A percentile compares a stretch with the other conserved stretches of the same genome.
These are phyloP conservation scores for Eremochloa ophiuroides DNA, from an alignment of 176 grass and related monocot species.

Conservation along the genomic window DNA sequence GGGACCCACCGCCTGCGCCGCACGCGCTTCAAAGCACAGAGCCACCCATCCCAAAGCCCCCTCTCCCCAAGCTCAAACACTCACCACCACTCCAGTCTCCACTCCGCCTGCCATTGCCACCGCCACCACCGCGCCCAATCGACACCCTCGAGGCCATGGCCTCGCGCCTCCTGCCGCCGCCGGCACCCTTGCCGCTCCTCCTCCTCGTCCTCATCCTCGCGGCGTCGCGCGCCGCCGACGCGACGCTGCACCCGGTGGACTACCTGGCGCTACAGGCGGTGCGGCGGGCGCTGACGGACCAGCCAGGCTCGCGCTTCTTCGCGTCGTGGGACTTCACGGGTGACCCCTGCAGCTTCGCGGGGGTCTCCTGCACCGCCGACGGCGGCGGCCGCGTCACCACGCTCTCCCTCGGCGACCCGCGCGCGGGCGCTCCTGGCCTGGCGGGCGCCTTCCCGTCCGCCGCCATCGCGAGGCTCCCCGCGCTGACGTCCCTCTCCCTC, in stretches of 20 bases:
- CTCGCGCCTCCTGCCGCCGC: not conserved
- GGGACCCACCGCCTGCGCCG: not conserved
- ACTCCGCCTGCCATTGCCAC: not conserved
- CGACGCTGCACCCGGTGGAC: conserved; percentile 70
- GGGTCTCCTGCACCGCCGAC: conserved; percentile 49
- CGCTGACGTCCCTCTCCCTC: conserved; percentile 61
- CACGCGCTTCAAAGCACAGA: conserved; percentile 42
- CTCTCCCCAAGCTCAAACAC: not conserved
- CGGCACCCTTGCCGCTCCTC: not conserved
- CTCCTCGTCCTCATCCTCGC: not conserved
- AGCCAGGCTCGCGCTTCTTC: conserved; percentile 63
- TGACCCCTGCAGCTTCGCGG: conserved; percentile 64
- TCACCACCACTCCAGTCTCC: not conserved
- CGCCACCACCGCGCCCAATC: not conserved
- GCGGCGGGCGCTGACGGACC: conserved; percentile 43
- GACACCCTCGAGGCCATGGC: conserved; percentile 17
- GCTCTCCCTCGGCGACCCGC: conserved; percentile 68
- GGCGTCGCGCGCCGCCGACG: not conserved
- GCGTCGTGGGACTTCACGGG: conserved; percentile 69
- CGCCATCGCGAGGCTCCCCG: conserved; percentile 34
- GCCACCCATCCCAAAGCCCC: not conserved
- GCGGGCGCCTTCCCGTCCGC: conserved; percentile 27
- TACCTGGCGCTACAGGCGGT: conserved; percentile 56
- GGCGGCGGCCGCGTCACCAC: conserved; percentile 38
- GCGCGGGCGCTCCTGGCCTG: conserved; percentile 60